phyloP scores from a whole-genome alignment of 345 rosid species.

The Gynandropsis gynandra region DNA sequence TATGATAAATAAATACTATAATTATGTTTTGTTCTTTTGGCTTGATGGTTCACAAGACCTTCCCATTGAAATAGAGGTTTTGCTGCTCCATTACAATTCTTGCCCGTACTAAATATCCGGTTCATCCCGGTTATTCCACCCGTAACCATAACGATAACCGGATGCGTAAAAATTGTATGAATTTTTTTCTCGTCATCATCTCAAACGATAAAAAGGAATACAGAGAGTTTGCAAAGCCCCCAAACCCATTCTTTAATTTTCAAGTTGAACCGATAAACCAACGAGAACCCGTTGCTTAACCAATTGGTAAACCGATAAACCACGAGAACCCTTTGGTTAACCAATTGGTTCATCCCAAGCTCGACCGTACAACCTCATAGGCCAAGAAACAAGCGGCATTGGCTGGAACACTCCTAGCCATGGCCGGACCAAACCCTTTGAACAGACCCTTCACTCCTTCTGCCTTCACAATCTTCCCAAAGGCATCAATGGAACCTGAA shows the following conservation, averaged over 20 bases:
- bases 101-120: no score
- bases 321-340: neutral
- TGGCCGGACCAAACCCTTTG: conserved; percentile 93
- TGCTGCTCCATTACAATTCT: conserved; percentile 59
- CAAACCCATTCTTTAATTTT: no score
- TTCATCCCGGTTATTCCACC: no score
- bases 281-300: neutral
- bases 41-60: conserved; percentile 44
- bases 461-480: conserved; percentile 56
- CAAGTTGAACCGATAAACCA: no score
- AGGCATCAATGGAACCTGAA: conserved; percentile 65
- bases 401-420: conserved; percentile 94
- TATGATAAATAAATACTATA: no score
- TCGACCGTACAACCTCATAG: conserved; percentile 72
- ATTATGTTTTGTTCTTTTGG: conserved; percentile 38
- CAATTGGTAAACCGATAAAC: neutral
- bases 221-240: no score
- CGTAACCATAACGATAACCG: no score
- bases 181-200: no score
- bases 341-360: conserved; percentile 42
- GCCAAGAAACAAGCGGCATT: conserved; percentile 99
- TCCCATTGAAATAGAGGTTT: conserved; percentile 37
- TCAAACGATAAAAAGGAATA: no score
- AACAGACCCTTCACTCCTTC: conserved; percentile 92
- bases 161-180: no score